phyloP scores from a whole-genome alignment of 2,329 filamentous ascomycete genomes.

The Coniella vitis region DNA sequence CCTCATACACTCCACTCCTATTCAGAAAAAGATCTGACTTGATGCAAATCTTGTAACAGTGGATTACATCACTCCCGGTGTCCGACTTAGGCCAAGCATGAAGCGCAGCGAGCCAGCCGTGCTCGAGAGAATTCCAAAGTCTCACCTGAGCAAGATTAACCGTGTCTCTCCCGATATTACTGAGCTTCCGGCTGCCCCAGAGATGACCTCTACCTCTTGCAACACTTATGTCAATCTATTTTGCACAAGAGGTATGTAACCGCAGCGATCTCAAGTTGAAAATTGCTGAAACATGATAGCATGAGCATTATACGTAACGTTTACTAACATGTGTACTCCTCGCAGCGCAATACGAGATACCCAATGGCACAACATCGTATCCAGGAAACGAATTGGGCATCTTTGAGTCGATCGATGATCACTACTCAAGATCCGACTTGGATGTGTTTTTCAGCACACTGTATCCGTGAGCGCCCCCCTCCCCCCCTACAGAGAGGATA shows the following conservation, averaged over 20 bases:
- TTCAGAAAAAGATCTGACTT: not conserved
- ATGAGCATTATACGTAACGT: no score
- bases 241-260: not conserved
- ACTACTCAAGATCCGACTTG: conserved; percentile 6
- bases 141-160: not conserved
- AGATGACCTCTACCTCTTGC: conserved; percentile 6
- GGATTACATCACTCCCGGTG: conserved; percentile 47
- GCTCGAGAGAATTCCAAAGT: no score
- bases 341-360: conserved; percentile 7
- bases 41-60: conserved; percentile 20
- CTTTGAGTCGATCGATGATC: conserved; percentile 9
- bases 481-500: no score
- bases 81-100: conserved; percentile 32
- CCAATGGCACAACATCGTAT: conserved; percentile 1
- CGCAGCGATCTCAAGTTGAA: no score
- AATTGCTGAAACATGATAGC: no score
- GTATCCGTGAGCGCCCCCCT: not conserved
- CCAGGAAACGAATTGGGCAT: conserved; percentile 10
- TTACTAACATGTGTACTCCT: no score
- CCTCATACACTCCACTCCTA: no score
- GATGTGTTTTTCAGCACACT: conserved; percentile 6
- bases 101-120: no score
- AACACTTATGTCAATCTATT: conserved; percentile 9
- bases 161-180: conserved; percentile 2
- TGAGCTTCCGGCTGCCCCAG: conserved; percentile 2